Evolutionary conservation across 495 filamentous ascomycete species (phyloP), one percentile per base, ranked within the genome.

Genomic region (Penicillium verhagenii): DNA sequence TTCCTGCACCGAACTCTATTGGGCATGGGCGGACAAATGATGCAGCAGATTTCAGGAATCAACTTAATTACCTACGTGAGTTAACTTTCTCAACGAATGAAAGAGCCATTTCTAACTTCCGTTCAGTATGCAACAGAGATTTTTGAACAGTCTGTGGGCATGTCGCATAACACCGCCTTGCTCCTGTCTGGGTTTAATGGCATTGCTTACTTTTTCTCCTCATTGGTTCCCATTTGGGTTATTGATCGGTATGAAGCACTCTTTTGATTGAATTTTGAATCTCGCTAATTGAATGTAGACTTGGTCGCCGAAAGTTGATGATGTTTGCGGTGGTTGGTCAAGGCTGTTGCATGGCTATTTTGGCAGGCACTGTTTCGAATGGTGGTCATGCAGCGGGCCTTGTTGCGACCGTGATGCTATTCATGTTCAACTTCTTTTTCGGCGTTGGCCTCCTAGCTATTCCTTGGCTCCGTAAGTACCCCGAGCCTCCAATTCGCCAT

Each of bases 261-360:
- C 7, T 3, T 18, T 16, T 11, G 1, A 43, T 43, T 24, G 6
- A 10, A 1, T 28, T 13, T 19, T 37, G 14, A 31, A 10, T 5
- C 2, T 31, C 1, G 24, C 57, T 61, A 57, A 64, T 31, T 4
- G 47, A 19, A 3, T 21, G 24, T 39, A 73, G 73, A 26, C 71
- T 75, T 45, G 77, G 76, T 50, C 69, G 75, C 24, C 63, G 77
- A 7, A 76, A 74, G 56, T 63, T 78, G 44, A 74, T 79, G 67
- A 67, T 78, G 54, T 74, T 78, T 46, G 80, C 76, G 0, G 78
- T 79, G 5, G 68, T 66, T 18, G 77, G 79, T n/a, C 80, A 83
- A 59, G 67, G 71, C 26, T 67, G 74, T 54, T 83, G 80, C 56
- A 72, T 72, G 70, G 70, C 60, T 28, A 61, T 70, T 13, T 50